Evolutionary conservation across 73 alveolate genomes (phyloP).

Genomic region (Blepharisma japonicum): DNA sequence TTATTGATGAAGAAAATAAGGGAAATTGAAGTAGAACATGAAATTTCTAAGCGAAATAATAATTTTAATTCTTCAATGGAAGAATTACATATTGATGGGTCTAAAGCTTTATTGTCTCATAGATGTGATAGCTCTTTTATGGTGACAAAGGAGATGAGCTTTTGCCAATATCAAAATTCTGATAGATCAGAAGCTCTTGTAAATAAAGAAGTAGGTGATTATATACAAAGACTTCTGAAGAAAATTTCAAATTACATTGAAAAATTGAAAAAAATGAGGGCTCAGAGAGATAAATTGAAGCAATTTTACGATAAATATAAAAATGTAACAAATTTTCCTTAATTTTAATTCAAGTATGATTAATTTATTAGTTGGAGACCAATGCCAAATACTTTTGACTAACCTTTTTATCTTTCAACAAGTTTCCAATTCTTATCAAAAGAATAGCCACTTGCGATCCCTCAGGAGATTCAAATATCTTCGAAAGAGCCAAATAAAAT

Average conservation of each 20-base stretch:
- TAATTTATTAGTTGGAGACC: too few relatives aligned
- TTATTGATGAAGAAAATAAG: background rate
- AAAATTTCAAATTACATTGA: background rate
- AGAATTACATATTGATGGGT: too few relatives aligned
- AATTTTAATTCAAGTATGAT: too few relatives aligned
- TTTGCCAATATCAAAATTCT: background rate
- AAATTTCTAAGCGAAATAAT: background rate
- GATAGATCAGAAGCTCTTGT: background rate
- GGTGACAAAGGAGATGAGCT: background rate
- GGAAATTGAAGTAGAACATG: background rate
- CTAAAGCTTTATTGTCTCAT: too few relatives aligned
- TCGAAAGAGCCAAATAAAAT: background rate
- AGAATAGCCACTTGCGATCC: constrained; percentile 1
- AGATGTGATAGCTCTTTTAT: too few relatives aligned
- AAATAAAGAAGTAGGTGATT: background rate
- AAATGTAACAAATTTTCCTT: too few relatives aligned
- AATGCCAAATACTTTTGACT: too few relatives aligned
- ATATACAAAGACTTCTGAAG: background rate
- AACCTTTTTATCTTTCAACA: too few relatives aligned
- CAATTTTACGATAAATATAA: too few relatives aligned
- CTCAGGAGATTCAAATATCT: background rate
- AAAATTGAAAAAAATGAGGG: background rate
- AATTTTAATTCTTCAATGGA: background rate
- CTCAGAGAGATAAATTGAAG: background rate
- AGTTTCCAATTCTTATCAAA: background rate